Evolutionary conservation across 441 rosid genomes (phyloP), one percentile per base, ranked within the genome.

Genomic region (Populus hybrid): DNA sequence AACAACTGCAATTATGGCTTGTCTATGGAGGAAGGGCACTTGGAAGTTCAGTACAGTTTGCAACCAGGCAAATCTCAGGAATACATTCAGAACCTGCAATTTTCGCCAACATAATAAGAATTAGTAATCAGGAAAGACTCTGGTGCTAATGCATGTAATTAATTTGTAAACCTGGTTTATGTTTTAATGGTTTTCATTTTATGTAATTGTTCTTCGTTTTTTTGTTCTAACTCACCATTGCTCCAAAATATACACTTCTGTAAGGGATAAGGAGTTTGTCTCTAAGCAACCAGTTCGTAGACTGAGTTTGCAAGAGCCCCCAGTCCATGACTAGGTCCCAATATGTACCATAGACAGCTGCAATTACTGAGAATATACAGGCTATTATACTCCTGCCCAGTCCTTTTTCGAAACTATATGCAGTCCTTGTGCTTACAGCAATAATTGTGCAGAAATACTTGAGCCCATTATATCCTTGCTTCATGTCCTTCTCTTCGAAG

Each of bases 31-130:
- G 84, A 81, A 82, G 8, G 81, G 10, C 26, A 82, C 66, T 18
- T 80, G 16, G 30, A 83, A 82, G 74, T 85, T 81, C 77, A 89
- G 30, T 73, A 91, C 90, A 0, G 88, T 87, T 75, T 88, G 92
- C 77, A 89, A 9, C 95, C 92, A 91, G 0, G 92, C 92, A 67
- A 88, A 84, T 80, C 90, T 86, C 81, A 89, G 81, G 40, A 89
- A 67, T 6, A 86, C 85, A 73, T 89, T 88, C 84, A 86, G 50
- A 10, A 81, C 82, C 92, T 90, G 88, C 80, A 77, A 16, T 18
- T 53, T 53, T 53, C 61, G 7, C 61, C n/a, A 53, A 21, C 30
- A 26, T 12, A 14, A 23, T 35, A 74, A 2, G 14, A 38, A 1
- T 5, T 30, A 53, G 61, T 50, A 0, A 46, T 26, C 16, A 53